Base-by-base conservation (phyloP, 306 rosid species). In the Gastrolobium bilobum region DNA sequence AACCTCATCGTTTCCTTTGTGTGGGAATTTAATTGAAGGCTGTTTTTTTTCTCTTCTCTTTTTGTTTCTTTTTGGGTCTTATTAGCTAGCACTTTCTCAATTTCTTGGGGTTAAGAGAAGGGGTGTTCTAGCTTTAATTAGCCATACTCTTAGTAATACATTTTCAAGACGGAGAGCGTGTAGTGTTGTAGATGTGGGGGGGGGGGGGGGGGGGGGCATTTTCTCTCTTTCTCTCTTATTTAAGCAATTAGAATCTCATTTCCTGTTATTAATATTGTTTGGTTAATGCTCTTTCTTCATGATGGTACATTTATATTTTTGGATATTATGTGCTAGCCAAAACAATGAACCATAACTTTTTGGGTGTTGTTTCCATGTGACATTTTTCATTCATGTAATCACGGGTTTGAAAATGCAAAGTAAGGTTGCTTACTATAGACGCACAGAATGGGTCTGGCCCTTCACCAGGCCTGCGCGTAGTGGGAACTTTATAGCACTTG, bases 81-180 rank as follows among this genome's bases (percentile, higher is more conserved):
- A 15, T 50, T 29, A 59, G 61, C 53, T 46, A 39, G 14, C 40
- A 7, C 48, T 34, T 34, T 35, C 38, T 77, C 29, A 67, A 44
- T 58, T 26, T 26, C 6, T 20, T 20, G 59, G 46, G 7, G 46
- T 33, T 26, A 57, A 42, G 44, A 57, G 47, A 37, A 39, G 1
- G 33, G 47, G 37, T 44, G 20, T 60, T 75, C 5, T 42, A 15
- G 79, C 4, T 61, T 75, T 34, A 60, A 33, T 75, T 60, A 14
- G 47, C 15, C 15, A 15, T 47, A 6, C 37, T 60, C 14, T 1
- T 31, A 58, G 40, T 3, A 58, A 58, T 31, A 64, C 3, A 7
- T 64, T 64, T 64, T 40, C 34, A 8, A 38, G 47, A 63, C 33
- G 46, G 30, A 38, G 31, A 14, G 15, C 10, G 3, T 38, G 31